Evolutionary conservation across 2,329 filamentous ascomycete genomes (phyloP), one percentile per base, ranked within the genome.

Genomic region (Scolecobasidium constrictum): DNA sequence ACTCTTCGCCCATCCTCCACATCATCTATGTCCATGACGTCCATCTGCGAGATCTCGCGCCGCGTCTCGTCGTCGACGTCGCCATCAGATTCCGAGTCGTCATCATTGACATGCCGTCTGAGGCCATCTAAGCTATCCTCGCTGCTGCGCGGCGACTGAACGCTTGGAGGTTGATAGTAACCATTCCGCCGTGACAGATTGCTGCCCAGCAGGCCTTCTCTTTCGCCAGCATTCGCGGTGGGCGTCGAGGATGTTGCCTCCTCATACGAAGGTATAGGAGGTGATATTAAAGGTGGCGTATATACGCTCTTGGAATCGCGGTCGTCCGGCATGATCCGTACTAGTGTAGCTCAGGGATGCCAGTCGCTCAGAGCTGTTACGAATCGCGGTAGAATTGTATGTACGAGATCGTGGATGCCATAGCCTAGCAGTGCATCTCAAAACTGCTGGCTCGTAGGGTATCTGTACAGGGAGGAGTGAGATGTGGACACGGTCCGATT

Each of bases 221-320:
- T 75, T 63, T 94, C 86, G 43, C 77, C 75, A 56, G 86, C 78
- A n/a, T n/a, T n/a, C 9, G n/a, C 26, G 9, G 26, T 31, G 60
- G 62, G 57, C 16, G 72, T 68, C 41, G 72, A 67, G 26, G 74
- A 77, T 46, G 75, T 73, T 49, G 86, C 85, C 66, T 93, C 85
- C 61, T 90, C 85, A 62, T 92, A 92, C 35, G 79, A 78, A 21
- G 85, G 86, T 57, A 92, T 90, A 22, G 85, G 82, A 19, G 35
- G 42, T 17, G 42, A 44, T 20, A 41, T 16, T 6, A 41, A 28
- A 4, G 38, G 38, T 9, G 38, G 38, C 16, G 23, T 34, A 28
- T 26, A n/a, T n/a, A n/a, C n/a, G n/a, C n/a, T n/a, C n/a, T n/a
- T n/a, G n/a, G n/a, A n/a, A n/a, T n/a, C n/a, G n/a, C n/a, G n/a